A percentile compares a stretch with the other conserved stretches of the same genome.
Evolutionary conservation across 306 rosid genomes (phyloP).

Genomic region (Prunus persica): Prunus_persica_NCBIv2 NC_034012.1:20323001-20323500

Average conservation of each 20-base stretch:
- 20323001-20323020: background rate
- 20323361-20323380: too few relatives aligned
- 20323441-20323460: background rate
- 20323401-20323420: background rate
- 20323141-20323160: background rate
- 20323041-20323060: background rate
- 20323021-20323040: background rate
- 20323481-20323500: too few relatives aligned
- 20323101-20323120: background rate
- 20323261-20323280: too few relatives aligned
- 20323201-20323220: too few relatives aligned
- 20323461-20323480: too few relatives aligned
- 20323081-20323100: background rate
- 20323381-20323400: background rate
- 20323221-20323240: too few relatives aligned
- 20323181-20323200: too few relatives aligned
- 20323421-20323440: background rate
- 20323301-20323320: too few relatives aligned
- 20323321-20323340: too few relatives aligned
- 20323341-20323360: background rate
- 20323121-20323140: background rate
- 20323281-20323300: too few relatives aligned
- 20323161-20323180: background rate
- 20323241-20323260: too few relatives aligned
- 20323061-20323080: background rate